Base-by-base conservation (phyloP, 345 rosid species). In the Raphanus sativus region DNA sequence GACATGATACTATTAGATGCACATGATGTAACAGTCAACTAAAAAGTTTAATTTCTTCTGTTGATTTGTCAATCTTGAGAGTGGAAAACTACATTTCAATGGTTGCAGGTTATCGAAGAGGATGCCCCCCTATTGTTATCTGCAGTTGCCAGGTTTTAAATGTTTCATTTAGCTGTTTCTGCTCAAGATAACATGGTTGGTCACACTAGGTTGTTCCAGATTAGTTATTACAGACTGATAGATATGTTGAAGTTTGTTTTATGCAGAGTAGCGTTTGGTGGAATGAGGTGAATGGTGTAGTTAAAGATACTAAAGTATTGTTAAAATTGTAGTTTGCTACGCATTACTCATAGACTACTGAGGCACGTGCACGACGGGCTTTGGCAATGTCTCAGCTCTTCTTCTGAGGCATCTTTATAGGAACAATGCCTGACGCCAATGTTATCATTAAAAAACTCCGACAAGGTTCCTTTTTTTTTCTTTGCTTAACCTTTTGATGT, bases 341-440 rank as follows among this genome's bases (percentile, higher is more conserved):
- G 89, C 99, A 93, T 80, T 93, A 95, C 78, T 95, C 99, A 34
- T 95, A 97, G 94, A 91, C 96, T 71, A 91, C 97, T 52, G 98
- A 91, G 83, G 90, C 92, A 67, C 93, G 92, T 58, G 99, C 97
- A 48, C 86, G 96, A 28, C 88, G 93, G 75, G 98, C 99, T 66
- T 85, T 95, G 83, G 93, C 96, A 95, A 95, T 80, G 89, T 93
- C 36, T 93, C 99, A 32, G 90, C 97, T 74, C 77, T 95, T 76
- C 99, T 95, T 80, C 96, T 96, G 98, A 75, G 98, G 99, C 63
- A 85, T 82, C 33, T 91, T 92, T 82, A 89, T 92, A 4, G 97
- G 99, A 77, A 91, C 99, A 29, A 95, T 92, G 99, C 98, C 98
- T 67, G 99, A 92, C 85, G 98, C 97, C 34, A 92, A 92, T 84